These are phyloP conservation scores for Kuraishia ogatae DNA, from an alignment of 805 yeast genomes.

Conservation along the genomic window DNA sequence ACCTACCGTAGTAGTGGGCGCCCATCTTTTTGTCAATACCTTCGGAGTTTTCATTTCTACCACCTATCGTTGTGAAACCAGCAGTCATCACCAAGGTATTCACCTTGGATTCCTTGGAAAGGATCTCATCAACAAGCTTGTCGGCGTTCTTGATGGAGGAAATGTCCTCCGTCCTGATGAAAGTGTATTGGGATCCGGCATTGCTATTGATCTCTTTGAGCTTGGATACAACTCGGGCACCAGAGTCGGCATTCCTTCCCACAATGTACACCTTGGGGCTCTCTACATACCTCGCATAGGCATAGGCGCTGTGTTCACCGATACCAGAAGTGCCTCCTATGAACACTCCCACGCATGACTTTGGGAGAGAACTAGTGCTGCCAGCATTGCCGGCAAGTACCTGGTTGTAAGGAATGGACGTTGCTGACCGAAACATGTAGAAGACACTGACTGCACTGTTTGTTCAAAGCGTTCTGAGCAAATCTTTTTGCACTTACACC, in stretches of 20 bases:
- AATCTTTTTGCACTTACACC: no score
- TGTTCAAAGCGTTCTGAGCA: no score
- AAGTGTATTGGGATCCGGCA: conserved; percentile 7
- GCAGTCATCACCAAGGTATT: conserved; percentile 7
- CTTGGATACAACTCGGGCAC: conserved; percentile 9
- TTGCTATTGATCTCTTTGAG: conserved; percentile 11
- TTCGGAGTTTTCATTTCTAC: conserved; percentile 19
- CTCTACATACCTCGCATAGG: conserved; percentile 13
- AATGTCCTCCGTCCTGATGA: conserved; percentile 5
- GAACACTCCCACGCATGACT: conserved; percentile 10
- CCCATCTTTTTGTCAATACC: conserved; percentile 17
- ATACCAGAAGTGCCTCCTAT: conserved; percentile 20
- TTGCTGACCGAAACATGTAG: background rate
- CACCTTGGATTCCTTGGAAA: conserved; percentile 6
- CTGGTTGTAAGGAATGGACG: conserved; percentile 15
- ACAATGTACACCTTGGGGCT: conserved; percentile 16
- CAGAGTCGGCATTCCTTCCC: conserved; percentile 15
- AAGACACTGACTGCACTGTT: no score
- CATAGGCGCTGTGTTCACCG: conserved; percentile 16
- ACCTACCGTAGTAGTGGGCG: conserved; percentile 17
- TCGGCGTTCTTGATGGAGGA: conserved; percentile 4
- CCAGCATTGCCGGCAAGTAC: conserved; percentile 3
- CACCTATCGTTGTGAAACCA: conserved; percentile 22
- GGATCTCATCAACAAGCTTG: conserved; percentile 2
- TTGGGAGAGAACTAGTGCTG: conserved; percentile 1